These are phyloP conservation scores for Pichia californica DNA, from an alignment of 805 yeast genomes.

Conservation along the genomic window DNA sequence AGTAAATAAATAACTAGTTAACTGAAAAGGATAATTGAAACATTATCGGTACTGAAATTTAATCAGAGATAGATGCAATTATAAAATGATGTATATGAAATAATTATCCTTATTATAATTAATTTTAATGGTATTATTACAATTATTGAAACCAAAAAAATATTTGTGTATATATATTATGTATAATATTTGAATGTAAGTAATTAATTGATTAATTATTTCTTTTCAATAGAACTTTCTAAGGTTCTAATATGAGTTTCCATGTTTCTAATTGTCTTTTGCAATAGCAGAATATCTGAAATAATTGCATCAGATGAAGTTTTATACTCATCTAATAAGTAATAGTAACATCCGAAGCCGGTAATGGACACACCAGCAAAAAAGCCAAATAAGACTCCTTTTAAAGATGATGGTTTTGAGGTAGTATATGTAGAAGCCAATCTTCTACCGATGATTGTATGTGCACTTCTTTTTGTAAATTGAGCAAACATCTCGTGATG, in stretches of 20 bases:
- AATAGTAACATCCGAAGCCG: slow-evolving; percentile 71
- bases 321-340: slow-evolving; percentile 72
- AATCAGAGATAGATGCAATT: too few relatives aligned
- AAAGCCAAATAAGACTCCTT: slow-evolving; percentile 62
- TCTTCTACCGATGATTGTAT: slow-evolving; percentile 6
- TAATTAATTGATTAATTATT: slow-evolving; percentile 11
- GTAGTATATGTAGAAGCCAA: slow-evolving; percentile 9
- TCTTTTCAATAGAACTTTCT: slow-evolving; percentile 36
- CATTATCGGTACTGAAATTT: too few relatives aligned
- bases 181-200: too few relatives aligned
- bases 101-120: too few relatives aligned
- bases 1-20: too few relatives aligned
- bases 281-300: slow-evolving; percentile 67
- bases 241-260: slow-evolving; percentile 34
- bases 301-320: slow-evolving; percentile 64
- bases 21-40: too few relatives aligned
- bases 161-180: too few relatives aligned
- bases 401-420: slow-evolving; percentile 20
- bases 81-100: too few relatives aligned
- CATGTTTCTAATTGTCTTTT: slow-evolving; percentile 37
- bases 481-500: slow-evolving; percentile 15
- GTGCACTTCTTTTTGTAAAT: slow-evolving; percentile 12
- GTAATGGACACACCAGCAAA: slow-evolving; percentile 69
- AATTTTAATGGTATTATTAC: too few relatives aligned
- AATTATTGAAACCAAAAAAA: too few relatives aligned